phyloP scores from a whole-genome alignment of 2,329 filamentous ascomycete species.

The Penicillium sp. region DNA sequence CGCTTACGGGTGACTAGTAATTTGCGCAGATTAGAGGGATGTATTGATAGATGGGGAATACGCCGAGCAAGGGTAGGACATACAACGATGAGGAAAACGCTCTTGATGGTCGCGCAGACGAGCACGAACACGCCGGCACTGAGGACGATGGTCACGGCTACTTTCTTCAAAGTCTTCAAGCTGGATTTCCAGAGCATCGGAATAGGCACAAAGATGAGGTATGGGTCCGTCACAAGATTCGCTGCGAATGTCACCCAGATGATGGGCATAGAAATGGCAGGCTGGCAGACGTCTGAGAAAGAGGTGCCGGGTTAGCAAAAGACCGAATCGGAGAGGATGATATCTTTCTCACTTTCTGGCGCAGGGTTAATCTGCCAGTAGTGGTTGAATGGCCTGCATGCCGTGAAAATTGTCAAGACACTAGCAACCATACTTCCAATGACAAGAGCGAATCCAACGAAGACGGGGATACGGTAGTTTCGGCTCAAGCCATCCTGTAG shows the following conservation, averaged over 20 bases:
- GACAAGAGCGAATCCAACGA: constrained; percentile 53
- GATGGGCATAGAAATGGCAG: constrained; percentile 51
- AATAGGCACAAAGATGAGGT: constrained; percentile 59
- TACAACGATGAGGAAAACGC: constrained; percentile 48
- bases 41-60: neutral
- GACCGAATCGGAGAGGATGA: neutral
- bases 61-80: constrained; percentile 8
- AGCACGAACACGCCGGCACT: constrained; percentile 56
- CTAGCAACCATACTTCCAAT: constrained; percentile 49
- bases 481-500: constrained; percentile 27
- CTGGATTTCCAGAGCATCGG: constrained; percentile 56
- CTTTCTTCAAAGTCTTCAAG: constrained; percentile 51
- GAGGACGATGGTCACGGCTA: constrained; percentile 54
- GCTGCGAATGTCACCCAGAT: constrained; percentile 51
- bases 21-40: neutral
- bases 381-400: constrained; percentile 53
- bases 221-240: constrained; percentile 58
- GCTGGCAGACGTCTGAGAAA: constrained; percentile 45
- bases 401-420: constrained; percentile 50
- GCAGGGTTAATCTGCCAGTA: constrained; percentile 62
- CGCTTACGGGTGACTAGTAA: constrained; percentile 31
- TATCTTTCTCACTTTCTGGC: constrained; percentile 50
- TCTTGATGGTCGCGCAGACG: constrained; percentile 54
- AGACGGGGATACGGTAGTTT: constrained; percentile 42
- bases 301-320: neutral